Evolutionary conservation across 108 stramenopile genomes (phyloP), one percentile per base, ranked within the genome.

Genomic region (Pseudonitzschia delicatissima): DNA sequence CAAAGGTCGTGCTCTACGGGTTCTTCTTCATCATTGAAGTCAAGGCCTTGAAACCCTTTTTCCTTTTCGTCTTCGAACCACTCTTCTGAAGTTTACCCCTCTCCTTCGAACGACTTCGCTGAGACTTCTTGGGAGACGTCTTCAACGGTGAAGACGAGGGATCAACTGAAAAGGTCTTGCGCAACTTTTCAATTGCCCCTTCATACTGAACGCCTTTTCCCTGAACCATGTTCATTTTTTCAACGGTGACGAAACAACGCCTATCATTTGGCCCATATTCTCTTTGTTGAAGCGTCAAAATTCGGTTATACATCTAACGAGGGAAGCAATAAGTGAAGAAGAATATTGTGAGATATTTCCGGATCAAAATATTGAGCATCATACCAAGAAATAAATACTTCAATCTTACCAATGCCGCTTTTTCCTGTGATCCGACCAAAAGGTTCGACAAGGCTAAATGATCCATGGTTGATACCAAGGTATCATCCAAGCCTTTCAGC

Each of bases 381-480:
- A 20, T 5, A 26, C 17, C 3, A 6, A n/a, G n/a, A n/a, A n/a
- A n/a, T n/a, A n/a, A n/a, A n/a, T n/a, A n/a, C n/a, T n/a, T n/a
- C 58, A 2, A 1, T 28, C 49, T 33, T 68, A 81, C 71, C 71
- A 61, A 65, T 21, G 76, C 31, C 12, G 78, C 76, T 45, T 72
- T 77, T 15, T 74, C 63, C 29, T 70, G 67, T 12, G 69, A 50
- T 29, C 78, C 83, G 35, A 47, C 52, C 13, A 78, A 37, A 20
- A 77, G 67, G 63, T 84, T 77, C 1, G 77, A 72, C 34, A 73
- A 55, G 11, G 73, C 83, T 27, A 84, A 59, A 40, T 80, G 73
- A 21, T 84, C 83, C 79, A 84, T 84, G 11, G 79, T 77, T 4
- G 78, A 68, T 33, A 80, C 52, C n/a, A 77, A 17, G 9, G 77